Evolutionary conservation across 202 grass and related monocot species (phyloP).

Genomic region (Panicum virgatum): DNA sequence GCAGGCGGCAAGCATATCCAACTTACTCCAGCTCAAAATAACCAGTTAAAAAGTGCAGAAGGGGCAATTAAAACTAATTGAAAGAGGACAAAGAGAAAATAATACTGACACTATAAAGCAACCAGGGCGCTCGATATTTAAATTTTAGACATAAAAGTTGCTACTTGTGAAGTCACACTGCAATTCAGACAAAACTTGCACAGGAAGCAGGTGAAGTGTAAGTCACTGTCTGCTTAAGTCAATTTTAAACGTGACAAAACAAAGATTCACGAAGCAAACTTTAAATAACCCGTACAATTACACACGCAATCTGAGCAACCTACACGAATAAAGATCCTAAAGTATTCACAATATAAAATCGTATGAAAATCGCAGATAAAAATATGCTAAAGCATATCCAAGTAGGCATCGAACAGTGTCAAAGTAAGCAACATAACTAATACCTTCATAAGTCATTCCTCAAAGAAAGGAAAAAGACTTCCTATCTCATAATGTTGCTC

Average conservation of each 20-base stretch:
- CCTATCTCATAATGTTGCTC: conserved; percentile 12
- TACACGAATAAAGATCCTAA: not conserved
- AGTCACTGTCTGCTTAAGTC: not conserved
- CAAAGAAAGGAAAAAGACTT: not conserved
- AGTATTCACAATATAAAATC: not conserved
- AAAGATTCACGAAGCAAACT: not conserved
- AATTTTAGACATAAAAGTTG: conserved; percentile 21
- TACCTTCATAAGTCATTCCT: not conserved
- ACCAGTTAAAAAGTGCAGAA: conserved; percentile 1
- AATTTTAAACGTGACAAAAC: conserved; percentile 1
- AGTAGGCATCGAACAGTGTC: not conserved
- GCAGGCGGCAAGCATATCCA: not conserved
- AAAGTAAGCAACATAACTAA: not conserved
- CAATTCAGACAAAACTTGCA: not conserved
- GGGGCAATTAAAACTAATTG: conserved; percentile 1
- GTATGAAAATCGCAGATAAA: not conserved
- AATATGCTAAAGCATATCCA: not conserved
- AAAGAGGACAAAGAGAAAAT: not conserved
- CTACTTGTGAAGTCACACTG: conserved; percentile 1
- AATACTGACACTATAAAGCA: not conserved
- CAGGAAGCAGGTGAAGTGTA: not conserved
- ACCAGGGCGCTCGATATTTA: not conserved
- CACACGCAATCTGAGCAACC: not conserved
- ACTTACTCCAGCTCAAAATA: not conserved
- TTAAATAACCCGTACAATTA: not conserved